These are phyloP conservation scores for Amanita phalloides DNA, from an alignment of 768 basidiomycete species.

Conservation along the genomic window DNA sequence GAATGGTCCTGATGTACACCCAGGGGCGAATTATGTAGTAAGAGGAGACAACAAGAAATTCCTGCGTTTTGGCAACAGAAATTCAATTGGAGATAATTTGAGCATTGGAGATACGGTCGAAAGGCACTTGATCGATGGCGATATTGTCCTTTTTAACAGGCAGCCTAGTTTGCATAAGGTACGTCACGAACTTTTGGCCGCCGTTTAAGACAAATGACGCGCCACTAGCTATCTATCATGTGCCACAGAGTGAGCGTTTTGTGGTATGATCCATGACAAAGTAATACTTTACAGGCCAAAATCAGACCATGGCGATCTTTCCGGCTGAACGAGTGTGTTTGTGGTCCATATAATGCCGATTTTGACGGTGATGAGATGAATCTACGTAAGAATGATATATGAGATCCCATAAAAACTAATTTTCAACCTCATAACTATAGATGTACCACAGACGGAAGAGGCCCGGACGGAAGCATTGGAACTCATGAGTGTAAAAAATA, in stretches of 20 bases:
- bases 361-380: conserved; percentile 99
- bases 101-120: conserved; percentile 89
- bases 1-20: conserved; percentile 86
- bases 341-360: conserved; percentile 98
- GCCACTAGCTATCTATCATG: conserved; percentile 84
- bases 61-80: conserved; percentile 76
- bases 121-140: conserved; percentile 89
- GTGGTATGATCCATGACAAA: background rate
- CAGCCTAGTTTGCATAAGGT: conserved; percentile 98
- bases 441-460: conserved; percentile 98
- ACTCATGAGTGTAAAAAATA: conserved; percentile 95
- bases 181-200: background rate
- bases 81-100: conserved; percentile 71
- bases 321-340: conserved; percentile 97
- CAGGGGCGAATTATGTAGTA: conserved; percentile 92
- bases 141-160: conserved; percentile 96
- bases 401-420: conserved; percentile 1
- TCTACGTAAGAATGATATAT: conserved; percentile 52
- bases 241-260: conserved; percentile 65
- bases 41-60: conserved; percentile 83
- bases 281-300: conserved; percentile 44
- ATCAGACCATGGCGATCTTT: conserved; percentile 96
- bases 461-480: conserved; percentile 94
- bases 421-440: conserved; percentile 26
- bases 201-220: background rate